Conservation (phyloP, 2,329 filamentous ascomycete genomes). For the Aspergillus oerlinghausenensis region DNA sequence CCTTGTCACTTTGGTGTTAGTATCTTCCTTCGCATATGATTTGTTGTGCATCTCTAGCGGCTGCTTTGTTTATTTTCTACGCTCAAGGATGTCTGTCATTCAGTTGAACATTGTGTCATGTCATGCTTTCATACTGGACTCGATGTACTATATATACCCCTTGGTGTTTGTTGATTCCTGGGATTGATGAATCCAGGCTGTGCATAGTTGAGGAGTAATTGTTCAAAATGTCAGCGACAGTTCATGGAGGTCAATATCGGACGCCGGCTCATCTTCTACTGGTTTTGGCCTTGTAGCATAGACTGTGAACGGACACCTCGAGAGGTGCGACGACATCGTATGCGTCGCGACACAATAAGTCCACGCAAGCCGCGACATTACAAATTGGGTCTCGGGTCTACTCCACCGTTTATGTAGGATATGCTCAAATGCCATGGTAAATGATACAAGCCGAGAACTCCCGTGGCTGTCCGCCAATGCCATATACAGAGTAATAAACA, state of each 20-base stretch:
- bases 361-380: background rate
- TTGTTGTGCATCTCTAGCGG: conserved; percentile 3
- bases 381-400: background rate
- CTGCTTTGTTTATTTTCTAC: background rate
- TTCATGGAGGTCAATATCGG: too few species aligned
- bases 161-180: conserved; percentile 9
- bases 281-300: background rate
- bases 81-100: background rate
- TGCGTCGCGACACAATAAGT: background rate
- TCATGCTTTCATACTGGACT: background rate
- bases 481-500: background rate
- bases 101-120: background rate
- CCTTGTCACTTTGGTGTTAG: background rate
- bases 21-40: background rate
- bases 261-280: background rate
- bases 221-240: background rate
- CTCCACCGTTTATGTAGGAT: background rate
- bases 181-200: background rate
- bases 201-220: background rate
- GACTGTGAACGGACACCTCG: background rate
- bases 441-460: background rate
- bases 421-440: background rate
- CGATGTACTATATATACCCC: conserved; percentile 7
- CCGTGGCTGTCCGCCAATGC: background rate
- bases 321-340: background rate